Evolutionary conservation across 2,329 filamentous ascomycete genomes (phyloP).

Genomic region (Mariannaea sp.): DNA sequence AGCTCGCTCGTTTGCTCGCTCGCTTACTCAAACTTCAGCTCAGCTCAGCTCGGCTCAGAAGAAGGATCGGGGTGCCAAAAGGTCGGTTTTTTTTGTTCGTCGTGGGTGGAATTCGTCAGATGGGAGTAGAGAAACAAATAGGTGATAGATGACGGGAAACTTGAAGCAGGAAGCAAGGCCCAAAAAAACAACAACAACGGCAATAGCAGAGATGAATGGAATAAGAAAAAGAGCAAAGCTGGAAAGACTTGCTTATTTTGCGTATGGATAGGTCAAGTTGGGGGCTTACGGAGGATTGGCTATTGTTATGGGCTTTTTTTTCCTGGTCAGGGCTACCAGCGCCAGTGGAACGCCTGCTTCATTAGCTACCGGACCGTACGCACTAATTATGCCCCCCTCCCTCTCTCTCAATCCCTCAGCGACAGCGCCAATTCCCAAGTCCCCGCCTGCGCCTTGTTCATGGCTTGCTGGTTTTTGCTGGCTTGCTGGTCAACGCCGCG

Average conservation of each 20-base stretch:
- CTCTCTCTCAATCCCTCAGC: not conserved
- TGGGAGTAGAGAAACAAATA: not conserved
- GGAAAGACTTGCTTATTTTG: conserved; percentile 10
- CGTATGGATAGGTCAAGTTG: too few relatives aligned
- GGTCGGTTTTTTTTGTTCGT: not conserved
- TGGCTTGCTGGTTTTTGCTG: too few relatives aligned
- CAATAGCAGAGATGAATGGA: not conserved
- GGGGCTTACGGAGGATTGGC: too few relatives aligned
- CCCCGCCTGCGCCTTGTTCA: not conserved
- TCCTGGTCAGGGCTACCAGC: conserved; percentile 17
- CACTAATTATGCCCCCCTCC: not conserved
- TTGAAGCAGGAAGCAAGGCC: too few relatives aligned
- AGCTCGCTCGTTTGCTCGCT: not conserved
- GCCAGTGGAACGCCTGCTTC: too few relatives aligned
- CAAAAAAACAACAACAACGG: too few relatives aligned
- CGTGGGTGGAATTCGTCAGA: not conserved
- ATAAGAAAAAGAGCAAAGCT: not conserved
- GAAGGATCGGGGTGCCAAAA: not conserved
- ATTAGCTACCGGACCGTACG: too few relatives aligned
- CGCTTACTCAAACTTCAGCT: not conserved
- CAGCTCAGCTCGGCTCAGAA: conserved; percentile 1
- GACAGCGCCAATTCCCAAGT: not conserved
- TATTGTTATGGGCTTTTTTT: too few relatives aligned
- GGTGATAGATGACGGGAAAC: not conserved
- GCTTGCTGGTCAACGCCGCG: too few relatives aligned